Evolutionary conservation across 2,329 filamentous ascomycete species (phyloP), one percentile per base, ranked within the genome.

Genomic region (Aspergillus phoenicis): DNA sequence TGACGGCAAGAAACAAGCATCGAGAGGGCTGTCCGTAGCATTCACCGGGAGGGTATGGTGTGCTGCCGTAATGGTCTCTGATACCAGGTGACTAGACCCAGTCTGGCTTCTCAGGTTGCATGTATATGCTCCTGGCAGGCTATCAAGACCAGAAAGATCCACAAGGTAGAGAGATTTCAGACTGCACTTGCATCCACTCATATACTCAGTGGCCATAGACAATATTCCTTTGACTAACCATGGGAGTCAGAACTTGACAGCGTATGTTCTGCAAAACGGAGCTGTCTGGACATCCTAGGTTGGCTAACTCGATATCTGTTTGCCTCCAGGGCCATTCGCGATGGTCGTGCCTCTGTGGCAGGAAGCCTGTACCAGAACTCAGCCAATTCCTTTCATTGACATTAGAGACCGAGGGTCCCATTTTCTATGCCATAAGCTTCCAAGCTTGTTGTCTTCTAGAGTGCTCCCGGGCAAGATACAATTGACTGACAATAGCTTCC

Each of bases 11-110:
- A 61, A 26, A 48, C 38, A 41, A 55, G 52, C 30, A 58, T 52
- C 33, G 28, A 52, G 33, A 39, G 24, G 15, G 51, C 61, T 49
- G 36, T 58, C 62, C 20, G 45, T 43, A 26, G 33, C 39, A 57
- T 60, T 64, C 62, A 62, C 64, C 59, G 33, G 49, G 17, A 36
- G 33, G 33, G 33, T 15, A 36, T 15, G 33, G 33, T 36, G 10
- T 36, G 26, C 30, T 51, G 45, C 30, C 11, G 43, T 11, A 36
- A 36, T 36, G 33, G 33, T 36, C 24, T 48, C 13, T 8, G 26
- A 38, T 48, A 45, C 22, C 41, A 45, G 11, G 33, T 15, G 33
- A 36, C 33, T 36, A 36, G 41, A 20, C 41, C 41, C 41, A 24
- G 20, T 5, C 41, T 45, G 41, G 41, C 22, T 11, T 4, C 20